These are phyloP conservation scores for Nannizzia gypsea DNA, from an alignment of 2,329 filamentous ascomycete species.

Conservation along the genomic window DNA sequence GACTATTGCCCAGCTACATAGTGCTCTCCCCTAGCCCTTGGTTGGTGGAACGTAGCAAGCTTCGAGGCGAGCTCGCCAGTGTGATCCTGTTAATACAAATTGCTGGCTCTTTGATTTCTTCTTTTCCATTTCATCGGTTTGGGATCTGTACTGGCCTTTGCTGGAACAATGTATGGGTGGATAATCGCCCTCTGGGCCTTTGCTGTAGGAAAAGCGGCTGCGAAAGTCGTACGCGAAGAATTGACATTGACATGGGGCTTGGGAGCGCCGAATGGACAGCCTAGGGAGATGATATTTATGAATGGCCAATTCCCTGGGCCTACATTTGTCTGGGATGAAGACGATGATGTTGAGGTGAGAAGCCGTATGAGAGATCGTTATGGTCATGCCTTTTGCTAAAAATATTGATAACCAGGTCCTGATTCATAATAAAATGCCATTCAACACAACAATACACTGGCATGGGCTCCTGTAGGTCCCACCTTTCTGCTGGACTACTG, in stretches of 20 bases:
- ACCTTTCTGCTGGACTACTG: constrained; percentile 12
- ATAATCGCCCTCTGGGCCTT: background rate
- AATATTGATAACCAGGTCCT: constrained; percentile 3
- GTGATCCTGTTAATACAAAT: background rate
- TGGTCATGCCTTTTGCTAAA: background rate
- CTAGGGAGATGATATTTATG: constrained; percentile 13
- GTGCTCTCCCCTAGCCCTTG: background rate
- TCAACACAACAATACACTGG: constrained; percentile 15
- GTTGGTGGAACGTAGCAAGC: too few species aligned
- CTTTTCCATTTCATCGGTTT: background rate
- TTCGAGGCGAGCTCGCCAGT: background rate
- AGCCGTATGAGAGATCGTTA: background rate
- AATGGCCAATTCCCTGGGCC: constrained; percentile 16
- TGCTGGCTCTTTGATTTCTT: background rate
- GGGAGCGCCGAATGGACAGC: constrained; percentile 17
- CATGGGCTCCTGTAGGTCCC: constrained; percentile 15
- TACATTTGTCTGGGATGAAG: constrained; percentile 12
- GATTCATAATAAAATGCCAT: constrained; percentile 11
- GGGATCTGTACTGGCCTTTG: background rate
- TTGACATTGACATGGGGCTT: constrained; percentile 7
- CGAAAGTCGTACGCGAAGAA: background rate
- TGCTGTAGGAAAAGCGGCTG: background rate
- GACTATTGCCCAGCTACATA: background rate
- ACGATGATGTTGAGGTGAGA: constrained; percentile 12
- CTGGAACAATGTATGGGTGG: background rate